Evolutionary conservation across 768 basidiomycete genomes (phyloP), one percentile per base, ranked within the genome.

Genomic region (Rhizopogon rudus): DNA sequence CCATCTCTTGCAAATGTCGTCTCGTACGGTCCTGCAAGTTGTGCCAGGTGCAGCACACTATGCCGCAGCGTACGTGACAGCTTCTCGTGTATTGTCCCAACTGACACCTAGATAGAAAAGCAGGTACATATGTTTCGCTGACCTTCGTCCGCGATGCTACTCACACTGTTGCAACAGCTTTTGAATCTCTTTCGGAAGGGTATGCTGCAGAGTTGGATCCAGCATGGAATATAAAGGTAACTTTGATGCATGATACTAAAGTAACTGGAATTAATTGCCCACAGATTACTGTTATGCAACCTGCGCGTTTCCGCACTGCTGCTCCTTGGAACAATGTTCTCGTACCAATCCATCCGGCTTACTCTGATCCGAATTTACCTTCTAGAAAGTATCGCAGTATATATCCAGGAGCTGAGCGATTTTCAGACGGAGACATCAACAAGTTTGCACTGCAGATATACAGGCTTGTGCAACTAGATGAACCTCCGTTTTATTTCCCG

Each of bases 171-270:
- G 31, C 31, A 35, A 45, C 56, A 75, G 74, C 75, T 12, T 51
- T 74, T n/a, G 74, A 75, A 52, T 74, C 72, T 17, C 58, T 76
- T 31, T 72, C 68, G 2, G 70, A 77, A 55, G 61, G 75, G 1
- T 57, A 79, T 28, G 63, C 62, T 4, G 60, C 64, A 41, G 78
- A 80, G 55, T 53, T 78, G 3, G 75, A 78, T 44, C 77, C 78
- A 10, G 63, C 31, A 20, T 80, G 78, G 78, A 76, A 78, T 50
- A 77, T 79, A 61, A 77, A 73, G 63, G 78, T 75, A 50, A n/a
- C 67, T 41, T 42, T n/a, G 14, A 13, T 16, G 40, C 13, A 20
- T 12, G 25, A 14, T 42, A 29, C 29, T 41, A 12, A 17, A 25
- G 39, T 53, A 33, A n/a, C 22, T 17, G 16, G 39, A 35, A 12